Base-by-base conservation (phyloP, 2,329 filamentous ascomycete species). In the Helicocarpus griseus region DNA sequence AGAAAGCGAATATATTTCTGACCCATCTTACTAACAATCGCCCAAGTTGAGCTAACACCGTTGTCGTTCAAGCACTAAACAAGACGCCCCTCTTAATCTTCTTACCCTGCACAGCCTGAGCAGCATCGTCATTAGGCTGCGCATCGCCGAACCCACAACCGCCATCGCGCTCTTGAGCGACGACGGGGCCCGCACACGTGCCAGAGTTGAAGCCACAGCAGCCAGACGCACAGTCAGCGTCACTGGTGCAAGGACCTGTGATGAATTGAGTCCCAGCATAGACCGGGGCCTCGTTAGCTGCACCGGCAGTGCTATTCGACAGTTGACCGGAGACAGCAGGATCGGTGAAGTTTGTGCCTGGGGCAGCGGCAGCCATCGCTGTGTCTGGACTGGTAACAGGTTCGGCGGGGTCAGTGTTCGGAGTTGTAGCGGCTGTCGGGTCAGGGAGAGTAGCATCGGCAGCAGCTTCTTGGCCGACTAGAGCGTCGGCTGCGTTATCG, bases 171-270 rank as follows among this genome's bases (percentile, higher is more conserved):
- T 67, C 61, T 48, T 65, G 64, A 7, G 66, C 66, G 7, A 66
- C 57, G 1, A 65, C 57, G 2, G 63, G 53, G 2, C 68, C 67
- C 1, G 64, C 63, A 44, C 67, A 69, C 26, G 60, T 60, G 5
- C 65, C 65, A 24, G 61, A 64, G 61, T 54, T 64, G 65, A 17
- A 67, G 63, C 55, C 63, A 63, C 39, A 69, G 61, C 51, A 62
- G 13, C 60, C 62, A 19, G 63, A 63, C 3, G 65, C 65, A 45
- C 68, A 71, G 52, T 70, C 67, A 4, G 67, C 66, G 49, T 69
- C 67, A 4, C 64, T 63, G 2, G 58, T 55, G 45, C 68, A 71
- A 6, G 61, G 49, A 1, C 68, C 68, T 14, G 68, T 70, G 57
- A 71, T 69, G 60, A 70, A 71, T 50, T 71, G 68, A 3, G 56